Base-by-base conservation (phyloP, 2,329 filamentous ascomycete genomes). In the Colletotrichum camelliae region DNA sequence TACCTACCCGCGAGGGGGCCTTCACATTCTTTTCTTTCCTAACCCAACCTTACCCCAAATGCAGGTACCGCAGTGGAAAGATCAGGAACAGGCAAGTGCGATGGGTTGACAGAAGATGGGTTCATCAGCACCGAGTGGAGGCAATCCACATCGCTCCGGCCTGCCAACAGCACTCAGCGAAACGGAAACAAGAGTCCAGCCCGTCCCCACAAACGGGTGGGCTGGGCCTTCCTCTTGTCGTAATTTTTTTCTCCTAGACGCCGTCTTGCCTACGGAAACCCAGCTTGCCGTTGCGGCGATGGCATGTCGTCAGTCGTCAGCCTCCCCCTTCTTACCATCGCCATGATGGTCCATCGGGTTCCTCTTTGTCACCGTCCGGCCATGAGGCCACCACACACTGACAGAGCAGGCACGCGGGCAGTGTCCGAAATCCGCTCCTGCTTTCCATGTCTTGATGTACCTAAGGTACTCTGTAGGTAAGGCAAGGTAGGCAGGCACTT, bases 61-160 rank as follows among this genome's bases (percentile, higher is more conserved):
- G 43, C 43, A 52, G 43, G 43, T 61, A 35, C 57, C 27, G 55
- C 7, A 58, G 29, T 27, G 55, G 31, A 37, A 27, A 29, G 35
- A 64, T 39, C 27, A 27, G 60, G n/a, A 39, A 24, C 21, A 43
- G 29, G 33, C 43, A 66, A 33, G 43, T 33, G 55, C 70, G 65
- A 70, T 69, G 66, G 57, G 69, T 64, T 73, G 71, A 73, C 66
- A 70, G 43, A 21, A 52, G 71, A 70, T 73, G 71, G 66, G 67
- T 60, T 43, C 71, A 52, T 39, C 37, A 52, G 43, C 43, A 52
- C 5, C 43, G 43, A 7, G 43, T 52, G 43, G 43, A 52, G 43
- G 43, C 43, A 52, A 60, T 16, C 52, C 52, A 68, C 33, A 67
- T 35, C 16, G 29, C 52, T 52, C 48, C 52, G 52, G 66, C 39